These are phyloP conservation scores for Coemansia sp. DNA, from an alignment of 192 early-diverging fungal species.

Conservation along the genomic window DNA sequence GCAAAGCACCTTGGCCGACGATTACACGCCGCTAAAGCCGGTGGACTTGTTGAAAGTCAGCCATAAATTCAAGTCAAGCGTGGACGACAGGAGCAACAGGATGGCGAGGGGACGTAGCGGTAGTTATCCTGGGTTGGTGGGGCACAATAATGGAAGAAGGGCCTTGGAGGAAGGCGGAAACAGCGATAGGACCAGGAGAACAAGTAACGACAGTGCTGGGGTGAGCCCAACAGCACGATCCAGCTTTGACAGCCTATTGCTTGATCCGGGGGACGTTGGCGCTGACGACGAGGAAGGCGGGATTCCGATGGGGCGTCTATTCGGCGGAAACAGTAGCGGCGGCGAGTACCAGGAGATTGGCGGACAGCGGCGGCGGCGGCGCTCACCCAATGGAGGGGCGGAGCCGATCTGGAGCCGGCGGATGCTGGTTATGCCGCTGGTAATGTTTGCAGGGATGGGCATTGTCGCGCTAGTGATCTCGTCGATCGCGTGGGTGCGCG, in stretches of 20 bases:
- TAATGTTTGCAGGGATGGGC: slow-evolving; percentile 31
- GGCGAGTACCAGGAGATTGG: slow-evolving; percentile 9
- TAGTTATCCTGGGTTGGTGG: background rate
- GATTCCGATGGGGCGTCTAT: slow-evolving; percentile 8
- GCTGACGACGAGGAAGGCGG: background rate
- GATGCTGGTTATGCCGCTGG: slow-evolving; percentile 34
- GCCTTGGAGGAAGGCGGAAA: background rate
- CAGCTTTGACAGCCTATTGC: slow-evolving; percentile 12
- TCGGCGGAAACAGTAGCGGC: background rate
- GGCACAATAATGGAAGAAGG: background rate
- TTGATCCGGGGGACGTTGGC: background rate
- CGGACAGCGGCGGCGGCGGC: background rate
- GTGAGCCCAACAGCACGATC: background rate
- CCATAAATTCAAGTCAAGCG: slow-evolving; percentile 2
- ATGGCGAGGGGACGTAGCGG: background rate
- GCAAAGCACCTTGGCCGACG: slow-evolving; percentile 6
- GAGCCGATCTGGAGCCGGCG: slow-evolving; percentile 44
- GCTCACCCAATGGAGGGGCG: background rate
- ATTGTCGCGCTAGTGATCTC: slow-evolving; percentile 17
- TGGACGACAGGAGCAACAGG: slow-evolving; percentile 5
- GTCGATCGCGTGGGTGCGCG: slow-evolving; percentile 24
- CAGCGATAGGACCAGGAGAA: background rate
- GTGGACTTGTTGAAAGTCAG: background rate
- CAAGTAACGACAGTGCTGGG: background rate
- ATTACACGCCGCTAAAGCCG: background rate